Conservation (phyloP, 768 basidiomycete species). For the Leccinum boreale region DNA sequence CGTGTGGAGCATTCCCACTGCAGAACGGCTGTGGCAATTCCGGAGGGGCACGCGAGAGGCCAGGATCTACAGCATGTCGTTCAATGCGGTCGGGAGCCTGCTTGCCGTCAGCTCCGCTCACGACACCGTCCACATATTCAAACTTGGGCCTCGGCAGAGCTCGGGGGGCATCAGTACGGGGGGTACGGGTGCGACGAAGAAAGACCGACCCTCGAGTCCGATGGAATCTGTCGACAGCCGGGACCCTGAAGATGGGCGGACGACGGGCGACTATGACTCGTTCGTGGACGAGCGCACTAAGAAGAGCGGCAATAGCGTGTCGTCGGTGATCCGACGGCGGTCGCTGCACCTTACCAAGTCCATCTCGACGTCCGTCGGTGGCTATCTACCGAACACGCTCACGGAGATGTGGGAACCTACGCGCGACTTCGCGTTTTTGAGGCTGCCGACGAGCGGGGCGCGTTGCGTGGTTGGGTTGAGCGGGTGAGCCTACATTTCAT, state of each 20-base stretch:
- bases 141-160: conserved; percentile 53
- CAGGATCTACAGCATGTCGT: conserved; percentile 79
- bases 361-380: conserved; percentile 75
- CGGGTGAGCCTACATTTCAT: conserved; percentile 52
- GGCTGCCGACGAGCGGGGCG: conserved; percentile 73
- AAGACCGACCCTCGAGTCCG: conserved; percentile 48
- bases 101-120: conserved; percentile 89
- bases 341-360: conserved; percentile 75
- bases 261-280: conserved; percentile 80
- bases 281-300: conserved; percentile 65
- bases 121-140: conserved; percentile 96
- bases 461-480: conserved; percentile 87
- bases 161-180: conserved; percentile 1
- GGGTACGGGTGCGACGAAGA: conserved; percentile 17
- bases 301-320: conserved; percentile 46
- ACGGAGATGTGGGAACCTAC: conserved; percentile 98
- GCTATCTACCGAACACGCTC: conserved; percentile 82
- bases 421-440: conserved; percentile 88
- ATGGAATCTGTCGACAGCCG: conserved; percentile 63
- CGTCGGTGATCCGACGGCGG: conserved; percentile 62
- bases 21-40: conserved; percentile 95
- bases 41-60: conserved; percentile 85
- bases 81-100: conserved; percentile 81
- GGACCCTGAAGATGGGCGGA: conserved; percentile 49
- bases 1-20: conserved; percentile 87